Percentiles rank a stretch among this genome's conserved stretches.
These are phyloP conservation scores for Russula emetica DNA, from an alignment of 768 basidiomycete genomes.

Conservation along the genomic window DNA sequence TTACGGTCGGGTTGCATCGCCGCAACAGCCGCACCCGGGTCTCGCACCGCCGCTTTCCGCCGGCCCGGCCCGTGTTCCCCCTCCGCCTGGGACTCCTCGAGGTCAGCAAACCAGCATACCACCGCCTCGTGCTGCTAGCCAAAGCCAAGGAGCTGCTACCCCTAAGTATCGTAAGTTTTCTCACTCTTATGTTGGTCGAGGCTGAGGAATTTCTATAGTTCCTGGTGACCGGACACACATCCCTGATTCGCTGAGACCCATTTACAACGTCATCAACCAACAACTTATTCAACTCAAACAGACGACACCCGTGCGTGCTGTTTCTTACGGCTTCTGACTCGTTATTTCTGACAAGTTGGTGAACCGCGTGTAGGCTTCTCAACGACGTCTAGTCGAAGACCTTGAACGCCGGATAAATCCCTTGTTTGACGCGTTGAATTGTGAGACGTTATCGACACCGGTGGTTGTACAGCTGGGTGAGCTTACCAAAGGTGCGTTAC, in stretches of 20 bases:
- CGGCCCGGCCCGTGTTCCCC: slow-evolving; percentile 33
- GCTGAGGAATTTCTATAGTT: slow-evolving; percentile 44
- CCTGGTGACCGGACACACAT: slow-evolving; percentile 92
- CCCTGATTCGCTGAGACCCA: slow-evolving; percentile 59
- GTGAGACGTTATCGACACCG: slow-evolving; percentile 67
- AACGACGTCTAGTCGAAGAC: slow-evolving; percentile 82
- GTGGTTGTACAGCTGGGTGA: slow-evolving; percentile 69
- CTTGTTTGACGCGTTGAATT: slow-evolving; percentile 90
- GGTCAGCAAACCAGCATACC: slow-evolving; percentile 11
- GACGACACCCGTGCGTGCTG: slow-evolving; percentile 59
- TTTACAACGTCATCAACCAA: slow-evolving; percentile 60
- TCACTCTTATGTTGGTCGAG: background rate
- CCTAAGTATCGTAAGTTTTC: slow-evolving; percentile 59
- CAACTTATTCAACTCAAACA: slow-evolving; percentile 68
- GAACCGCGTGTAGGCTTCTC: slow-evolving; percentile 55
- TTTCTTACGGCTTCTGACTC: background rate
- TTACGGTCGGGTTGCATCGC: slow-evolving; percentile 30
- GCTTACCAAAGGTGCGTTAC: slow-evolving; percentile 63
- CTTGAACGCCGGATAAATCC: slow-evolving; percentile 81
- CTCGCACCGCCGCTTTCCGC: slow-evolving; percentile 19
- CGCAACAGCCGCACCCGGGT: slow-evolving; percentile 19
- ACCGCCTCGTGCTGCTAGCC: slow-evolving; percentile 14
- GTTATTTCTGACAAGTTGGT: slow-evolving; percentile 10
- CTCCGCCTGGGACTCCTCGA: slow-evolving; percentile 29
- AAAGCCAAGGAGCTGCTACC: slow-evolving; percentile 23